A percentile compares a stretch with the other conserved stretches of the same genome.
These are phyloP conservation scores for Tripterygium wilfordii DNA, from an alignment of 177 flowering plant species.

Conservation along the genomic window DNA sequence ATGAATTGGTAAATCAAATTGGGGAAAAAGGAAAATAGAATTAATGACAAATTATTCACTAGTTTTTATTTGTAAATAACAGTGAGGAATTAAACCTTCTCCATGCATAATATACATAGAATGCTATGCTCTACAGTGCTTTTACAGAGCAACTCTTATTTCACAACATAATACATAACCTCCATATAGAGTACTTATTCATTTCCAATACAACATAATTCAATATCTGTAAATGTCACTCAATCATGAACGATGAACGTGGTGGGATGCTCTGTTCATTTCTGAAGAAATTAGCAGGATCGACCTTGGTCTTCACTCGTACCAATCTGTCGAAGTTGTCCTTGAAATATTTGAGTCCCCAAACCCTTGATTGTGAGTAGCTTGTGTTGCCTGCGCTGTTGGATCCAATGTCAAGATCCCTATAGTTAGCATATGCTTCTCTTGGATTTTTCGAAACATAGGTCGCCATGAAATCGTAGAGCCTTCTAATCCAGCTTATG, in stretches of 20 bases:
- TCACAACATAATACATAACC: too few relatives aligned
- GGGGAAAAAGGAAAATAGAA: too few relatives aligned
- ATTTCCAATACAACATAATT: too few relatives aligned
- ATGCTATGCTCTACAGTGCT: too few relatives aligned
- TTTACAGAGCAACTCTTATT: too few relatives aligned
- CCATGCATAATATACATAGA: too few relatives aligned
- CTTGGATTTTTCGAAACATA: conserved; percentile 23
- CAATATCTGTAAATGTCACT: too few relatives aligned
- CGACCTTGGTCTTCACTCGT: conserved; percentile 19
- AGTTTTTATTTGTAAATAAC: too few relatives aligned
- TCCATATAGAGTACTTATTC: too few relatives aligned
- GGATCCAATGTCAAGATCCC: conserved; percentile 24
- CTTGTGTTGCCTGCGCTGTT: background rate
- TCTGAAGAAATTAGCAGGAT: conserved; percentile 22
- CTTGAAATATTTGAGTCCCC: conserved; percentile 21
- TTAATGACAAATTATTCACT: too few relatives aligned
- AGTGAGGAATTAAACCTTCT: too few relatives aligned
- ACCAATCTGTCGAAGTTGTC: conserved; percentile 20
- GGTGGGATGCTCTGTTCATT: conserved; percentile 31
- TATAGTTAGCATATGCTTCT: conserved; percentile 19
- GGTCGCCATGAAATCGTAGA: conserved; percentile 14
- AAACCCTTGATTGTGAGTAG: conserved; percentile 5
- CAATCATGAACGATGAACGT: background rate
- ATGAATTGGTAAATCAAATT: too few relatives aligned
- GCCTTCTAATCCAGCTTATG: conserved; percentile 4